phyloP scores from a whole-genome alignment of 2,329 filamentous ascomycete genomes.

The Elsinoe perseae region DNA sequence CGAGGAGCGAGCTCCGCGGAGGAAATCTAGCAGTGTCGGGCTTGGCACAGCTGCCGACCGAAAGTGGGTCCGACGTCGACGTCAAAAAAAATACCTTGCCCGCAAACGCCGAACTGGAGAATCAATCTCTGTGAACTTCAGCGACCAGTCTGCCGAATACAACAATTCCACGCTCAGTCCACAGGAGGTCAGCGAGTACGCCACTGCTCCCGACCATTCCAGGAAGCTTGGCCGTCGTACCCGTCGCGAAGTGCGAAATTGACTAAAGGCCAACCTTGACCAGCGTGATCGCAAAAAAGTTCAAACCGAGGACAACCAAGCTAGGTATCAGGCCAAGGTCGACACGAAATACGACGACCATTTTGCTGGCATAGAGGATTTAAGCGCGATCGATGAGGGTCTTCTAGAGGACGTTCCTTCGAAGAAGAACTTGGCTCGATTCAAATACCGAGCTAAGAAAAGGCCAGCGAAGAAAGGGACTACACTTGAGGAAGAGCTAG shows the following conservation, averaged over 20 bases:
- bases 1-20: neutral
- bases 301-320: neutral
- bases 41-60: neutral
- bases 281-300: neutral
- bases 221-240: neutral
- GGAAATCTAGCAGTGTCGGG: neutral
- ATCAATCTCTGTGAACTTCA: neutral
- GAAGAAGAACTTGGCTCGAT: neutral
- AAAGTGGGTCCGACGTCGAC: conserved; percentile 9
- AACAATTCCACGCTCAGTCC: neutral
- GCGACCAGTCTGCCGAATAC: neutral
- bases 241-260: neutral
- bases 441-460: neutral
- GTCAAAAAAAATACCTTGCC: conserved; percentile 5
- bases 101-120: neutral
- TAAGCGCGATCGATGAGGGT: neutral
- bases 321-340: neutral
- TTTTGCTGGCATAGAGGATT: neutral
- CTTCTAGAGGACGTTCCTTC: neutral
- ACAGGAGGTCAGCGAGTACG: neutral
- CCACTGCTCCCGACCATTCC: neutral
- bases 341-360: neutral
- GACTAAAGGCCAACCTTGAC: neutral
- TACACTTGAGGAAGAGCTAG: neutral
- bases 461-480: neutral